A percentile compares a stretch with the other conserved stretches of the same genome.
Conservation (phyloP, 176 grass and related monocot species). For the Pontederia paniculata region DNA sequence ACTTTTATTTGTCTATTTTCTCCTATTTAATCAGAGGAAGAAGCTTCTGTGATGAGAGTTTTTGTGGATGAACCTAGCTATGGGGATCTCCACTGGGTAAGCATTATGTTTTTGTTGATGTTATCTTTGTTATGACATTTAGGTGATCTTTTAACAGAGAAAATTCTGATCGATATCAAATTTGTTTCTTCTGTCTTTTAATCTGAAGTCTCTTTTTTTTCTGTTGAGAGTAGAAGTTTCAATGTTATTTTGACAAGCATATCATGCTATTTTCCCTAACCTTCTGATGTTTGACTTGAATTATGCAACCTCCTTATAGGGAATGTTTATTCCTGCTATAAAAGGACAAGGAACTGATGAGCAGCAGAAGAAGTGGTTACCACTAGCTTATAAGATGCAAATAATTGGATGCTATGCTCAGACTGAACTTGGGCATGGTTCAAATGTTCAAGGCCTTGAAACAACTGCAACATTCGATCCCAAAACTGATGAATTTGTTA, state of each 20-base stretch:
- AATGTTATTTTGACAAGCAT: background rate
- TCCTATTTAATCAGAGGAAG: constrained; percentile 45
- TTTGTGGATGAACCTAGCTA: constrained; percentile 81
- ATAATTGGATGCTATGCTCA: constrained; percentile 99
- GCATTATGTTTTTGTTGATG: background rate
- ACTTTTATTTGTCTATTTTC: too few species aligned
- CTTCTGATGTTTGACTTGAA: background rate
- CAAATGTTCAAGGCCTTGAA: constrained; percentile 97
- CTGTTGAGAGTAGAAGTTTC: too few species aligned
- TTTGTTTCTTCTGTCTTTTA: background rate
- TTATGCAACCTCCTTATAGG: constrained; percentile 25
- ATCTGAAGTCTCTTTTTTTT: background rate
- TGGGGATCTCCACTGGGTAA: constrained; percentile 94
- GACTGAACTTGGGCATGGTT: constrained; percentile 94
- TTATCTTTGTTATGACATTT: too few species aligned
- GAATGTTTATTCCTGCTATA: constrained; percentile 97
- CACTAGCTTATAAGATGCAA: constrained; percentile 77
- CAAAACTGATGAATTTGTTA: constrained; percentile 73
- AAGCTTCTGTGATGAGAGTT: constrained; percentile 54
- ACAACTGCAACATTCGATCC: constrained; percentile 92
- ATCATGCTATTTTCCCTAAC: constrained; percentile 6
- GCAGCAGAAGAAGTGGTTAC: constrained; percentile 89
- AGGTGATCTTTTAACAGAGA: too few species aligned
- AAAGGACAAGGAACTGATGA: constrained; percentile 93
- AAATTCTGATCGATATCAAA: too few species aligned